A percentile compares a stretch with the other conserved stretches of the same genome.
Conservation (phyloP, 164 flowering plant species). For the Vitis vinifera region ASM3070453v1 NC_081808.1:24585501-24586000, state of each 20-base stretch:
- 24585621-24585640: slow-evolving; percentile 68
- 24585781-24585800: neutral
- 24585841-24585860: slow-evolving; percentile 27
- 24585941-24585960: slow-evolving; percentile 41
- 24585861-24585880: slow-evolving; percentile 44
- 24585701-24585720: slow-evolving; percentile 15
- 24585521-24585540: slow-evolving; percentile 62
- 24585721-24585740: too few relatives aligned
- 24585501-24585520: too few relatives aligned
- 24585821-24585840: neutral
- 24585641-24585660: slow-evolving; percentile 78
- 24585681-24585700: slow-evolving; percentile 58
- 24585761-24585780: slow-evolving; percentile 3
- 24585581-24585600: slow-evolving; percentile 68
- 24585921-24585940: slow-evolving; percentile 43
- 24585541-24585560: slow-evolving; percentile 89
- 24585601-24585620: slow-evolving; percentile 65
- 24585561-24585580: slow-evolving; percentile 83
- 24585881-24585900: slow-evolving; percentile 51
- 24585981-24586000: too few relatives aligned
- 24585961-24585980: slow-evolving; percentile 13
- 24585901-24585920: slow-evolving; percentile 39
- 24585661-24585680: slow-evolving; percentile 57
- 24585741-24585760: neutral
- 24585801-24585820: neutral